Evolutionary conservation across 148 eudicot species (phyloP).

Genomic region (Chenopodium formosanum): DNA sequence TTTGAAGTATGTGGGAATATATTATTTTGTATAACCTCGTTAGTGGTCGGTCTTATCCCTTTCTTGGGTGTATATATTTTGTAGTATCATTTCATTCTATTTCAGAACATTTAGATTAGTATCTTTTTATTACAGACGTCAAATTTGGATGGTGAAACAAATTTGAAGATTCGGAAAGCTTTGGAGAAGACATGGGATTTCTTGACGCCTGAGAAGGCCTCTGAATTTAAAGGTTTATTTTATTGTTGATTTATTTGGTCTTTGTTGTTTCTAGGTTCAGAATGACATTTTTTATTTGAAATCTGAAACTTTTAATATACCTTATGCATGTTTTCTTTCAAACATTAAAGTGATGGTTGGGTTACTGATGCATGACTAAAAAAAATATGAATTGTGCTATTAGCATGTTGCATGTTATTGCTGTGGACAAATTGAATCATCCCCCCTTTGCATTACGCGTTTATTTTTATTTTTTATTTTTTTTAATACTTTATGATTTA

Average conservation of each 20-base stretch:
- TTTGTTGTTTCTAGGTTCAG: background rate
- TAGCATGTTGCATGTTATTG: background rate
- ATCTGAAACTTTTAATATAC: background rate
- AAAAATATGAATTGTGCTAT: background rate
- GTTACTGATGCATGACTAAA: too few species aligned
- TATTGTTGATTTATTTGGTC: background rate
- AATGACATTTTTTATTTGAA: background rate
- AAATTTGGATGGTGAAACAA: slow-evolving; percentile 97
- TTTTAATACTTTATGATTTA: background rate
- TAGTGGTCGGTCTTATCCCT: too few species aligned
- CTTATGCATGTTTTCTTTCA: background rate
- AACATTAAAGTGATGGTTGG: too few species aligned
- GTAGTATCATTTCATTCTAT: background rate
- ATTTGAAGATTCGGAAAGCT: slow-evolving; percentile 96
- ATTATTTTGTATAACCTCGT: background rate
- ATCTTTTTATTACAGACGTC: slow-evolving; percentile 61
- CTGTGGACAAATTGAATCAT: background rate
- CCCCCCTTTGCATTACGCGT: background rate
- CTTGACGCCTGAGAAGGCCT: slow-evolving; percentile 66
- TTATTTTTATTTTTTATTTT: too few species aligned
- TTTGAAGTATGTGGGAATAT: background rate
- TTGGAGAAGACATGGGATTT: slow-evolving; percentile 97
- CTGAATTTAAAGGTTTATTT: slow-evolving; percentile 72
- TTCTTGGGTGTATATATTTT: background rate
- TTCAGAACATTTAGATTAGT: slow-evolving; percentile 13